Evolutionary conservation across 2,329 filamentous ascomycete species (phyloP).

Genomic region (Phymatotrichopsis omnivora): DNA sequence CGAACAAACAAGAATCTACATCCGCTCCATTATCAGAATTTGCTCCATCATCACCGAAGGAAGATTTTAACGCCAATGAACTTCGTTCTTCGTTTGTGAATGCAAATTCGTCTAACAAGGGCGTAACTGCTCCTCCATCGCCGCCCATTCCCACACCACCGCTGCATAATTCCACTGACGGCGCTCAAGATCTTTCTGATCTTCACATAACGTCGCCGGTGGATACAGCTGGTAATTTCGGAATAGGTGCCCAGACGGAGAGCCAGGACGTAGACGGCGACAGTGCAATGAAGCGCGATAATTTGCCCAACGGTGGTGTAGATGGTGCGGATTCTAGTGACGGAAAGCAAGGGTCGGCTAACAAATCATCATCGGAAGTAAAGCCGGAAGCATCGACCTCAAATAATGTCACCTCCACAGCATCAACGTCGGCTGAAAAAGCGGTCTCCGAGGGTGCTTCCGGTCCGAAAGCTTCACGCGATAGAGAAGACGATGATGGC

Average conservation of each 20-base stretch:
- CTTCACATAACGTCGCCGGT: conserved; percentile 31
- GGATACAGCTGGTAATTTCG: conserved; percentile 14
- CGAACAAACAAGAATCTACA: conserved; percentile 29
- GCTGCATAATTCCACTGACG: conserved; percentile 33
- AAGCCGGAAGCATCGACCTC: conserved; percentile 14
- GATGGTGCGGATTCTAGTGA: conserved; percentile 1
- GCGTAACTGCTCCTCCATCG: conserved; percentile 31
- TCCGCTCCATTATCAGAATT: conserved; percentile 31
- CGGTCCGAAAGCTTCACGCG: conserved; percentile 16
- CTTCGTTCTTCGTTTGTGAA: conserved; percentile 26
- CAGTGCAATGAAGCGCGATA: conserved; percentile 2
- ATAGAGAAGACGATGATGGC: conserved; percentile 24
- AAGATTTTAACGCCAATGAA: conserved; percentile 28
- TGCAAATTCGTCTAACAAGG: conserved; percentile 26
- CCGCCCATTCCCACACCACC: conserved; percentile 30
- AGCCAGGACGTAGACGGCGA: conserved; percentile 4
- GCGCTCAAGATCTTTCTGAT: conserved; percentile 30
- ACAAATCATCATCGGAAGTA: not conserved
- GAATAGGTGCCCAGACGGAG: not conserved
- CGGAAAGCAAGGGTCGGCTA: not conserved
- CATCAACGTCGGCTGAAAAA: conserved; percentile 19
- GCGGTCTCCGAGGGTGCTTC: conserved; percentile 28
- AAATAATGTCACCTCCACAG: too few species aligned
- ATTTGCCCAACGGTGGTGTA: conserved; percentile 11
- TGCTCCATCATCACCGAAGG: conserved; percentile 30